Base-by-base conservation (phyloP, 2,329 filamentous ascomycete genomes). In the Macrophomina pseudophaseolina region DNA sequence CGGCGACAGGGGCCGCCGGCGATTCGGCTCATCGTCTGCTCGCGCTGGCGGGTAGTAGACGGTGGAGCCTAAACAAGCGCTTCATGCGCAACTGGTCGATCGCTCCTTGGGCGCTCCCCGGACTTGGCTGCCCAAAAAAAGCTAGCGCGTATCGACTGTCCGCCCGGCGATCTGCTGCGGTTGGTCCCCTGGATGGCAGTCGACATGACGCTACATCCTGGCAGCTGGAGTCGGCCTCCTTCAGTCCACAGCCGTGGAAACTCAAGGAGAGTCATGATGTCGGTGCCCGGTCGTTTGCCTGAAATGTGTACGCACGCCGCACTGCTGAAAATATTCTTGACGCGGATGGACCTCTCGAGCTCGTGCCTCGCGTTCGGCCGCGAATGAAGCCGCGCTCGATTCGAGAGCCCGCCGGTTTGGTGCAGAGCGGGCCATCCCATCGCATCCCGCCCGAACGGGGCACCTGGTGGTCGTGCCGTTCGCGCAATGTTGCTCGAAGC, bases 21-120 rank as follows among this genome's bases (percentile, higher is more conserved):
- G 42, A 44, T 18, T 14, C 42, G 56, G 56, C 40, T 60, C 56
- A 60, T 32, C 40, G 40, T 35, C 42, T 46, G 40, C 40, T 58
- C 40, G 40, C 56, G 58, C 44, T 60, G 44, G 44, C 44, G 58
- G 44, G 46, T 44, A 14, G 30, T 49, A 11, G 58, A 49, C 58
- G 42, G 58, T 9, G 44, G 28, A 62, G 44, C 58, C 58, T 62
- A 62, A 62, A 49, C 32, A 58, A 58, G 54, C 54, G 52, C 52
- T 38, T 23, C 28, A 18, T 18, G 56, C 40, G 58, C 58, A 40
- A 38, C 52, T 40, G 42, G 56, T 46, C 46, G 58, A 62, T 62
- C 58, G 32, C 32, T 28, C 30, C 52, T 58, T 53, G 38, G 23
- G 54, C 38, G 54, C 12, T 18, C 56, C 23, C 56, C 56, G 56